Percentiles rank a stretch among this genome's conserved stretches.
Conservation (phyloP, 2,329 filamentous ascomycete genomes). For the Arthrobotrys iridis region DNA sequence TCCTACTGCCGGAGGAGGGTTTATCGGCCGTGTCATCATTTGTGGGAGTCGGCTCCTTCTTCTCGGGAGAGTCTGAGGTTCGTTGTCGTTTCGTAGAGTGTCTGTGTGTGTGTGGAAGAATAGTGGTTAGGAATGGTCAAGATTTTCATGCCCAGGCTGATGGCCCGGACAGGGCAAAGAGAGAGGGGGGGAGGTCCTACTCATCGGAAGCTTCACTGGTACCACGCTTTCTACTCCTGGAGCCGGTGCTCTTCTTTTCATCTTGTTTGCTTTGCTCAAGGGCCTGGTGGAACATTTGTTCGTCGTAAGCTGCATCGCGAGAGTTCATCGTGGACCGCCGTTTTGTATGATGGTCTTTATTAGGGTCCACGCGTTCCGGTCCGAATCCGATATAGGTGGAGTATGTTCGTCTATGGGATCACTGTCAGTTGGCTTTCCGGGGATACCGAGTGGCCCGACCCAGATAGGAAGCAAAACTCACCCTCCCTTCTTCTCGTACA, state of each 20-base stretch:
- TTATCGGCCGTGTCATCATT: slow-evolving; percentile 72
- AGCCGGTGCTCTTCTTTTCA: slow-evolving; percentile 69
- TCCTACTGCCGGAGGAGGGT: slow-evolving; percentile 68
- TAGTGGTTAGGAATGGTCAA: slow-evolving; percentile 56
- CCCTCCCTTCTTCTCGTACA: slow-evolving; percentile 83
- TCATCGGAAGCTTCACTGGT: slow-evolving; percentile 88
- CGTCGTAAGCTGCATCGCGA: slow-evolving; percentile 91
- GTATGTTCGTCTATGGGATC: slow-evolving; percentile 69
- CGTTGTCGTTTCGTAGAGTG: slow-evolving; percentile 76
- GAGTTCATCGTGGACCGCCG: slow-evolving; percentile 97
- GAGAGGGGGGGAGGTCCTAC: slow-evolving; percentile 69
- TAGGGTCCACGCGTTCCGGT: slow-evolving; percentile 29
- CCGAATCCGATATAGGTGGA: slow-evolving; percentile 68
- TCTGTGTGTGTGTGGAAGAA: slow-evolving; percentile 31
- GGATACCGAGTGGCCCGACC: neutral
- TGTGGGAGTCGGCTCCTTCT: slow-evolving; percentile 70
- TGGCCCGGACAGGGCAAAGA: slow-evolving; percentile 16
- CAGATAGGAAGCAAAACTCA: slow-evolving; percentile 66
- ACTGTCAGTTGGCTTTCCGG: slow-evolving; percentile 37
- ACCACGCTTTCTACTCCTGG: slow-evolving; percentile 79
- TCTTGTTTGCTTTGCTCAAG: slow-evolving; percentile 96
- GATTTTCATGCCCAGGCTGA: slow-evolving; percentile 6
- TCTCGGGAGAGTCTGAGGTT: slow-evolving; percentile 77
- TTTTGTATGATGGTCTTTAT: slow-evolving; percentile 71
- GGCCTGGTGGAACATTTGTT: slow-evolving; percentile 88